Percentiles rank a stretch among this genome's conserved stretches.
phyloP scores from a whole-genome alignment of 345 rosid genomes.

The Linum trigynum region DNA sequence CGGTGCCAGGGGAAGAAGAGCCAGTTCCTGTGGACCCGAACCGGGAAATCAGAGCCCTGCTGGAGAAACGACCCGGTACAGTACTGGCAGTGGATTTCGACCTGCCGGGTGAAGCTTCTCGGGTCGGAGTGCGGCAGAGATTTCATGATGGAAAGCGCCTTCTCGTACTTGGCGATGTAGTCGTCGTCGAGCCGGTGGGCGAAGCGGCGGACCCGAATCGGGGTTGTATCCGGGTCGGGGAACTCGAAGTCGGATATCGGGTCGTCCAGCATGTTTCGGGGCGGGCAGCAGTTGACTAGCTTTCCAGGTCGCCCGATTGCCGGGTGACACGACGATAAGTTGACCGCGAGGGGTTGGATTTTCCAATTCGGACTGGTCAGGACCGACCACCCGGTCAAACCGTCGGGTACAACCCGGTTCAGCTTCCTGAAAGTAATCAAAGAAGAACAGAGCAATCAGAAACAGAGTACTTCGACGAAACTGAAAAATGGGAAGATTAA shows the following conservation, averaged over 20 bases:
- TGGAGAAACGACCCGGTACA: not conserved
- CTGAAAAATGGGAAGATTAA: too few species aligned
- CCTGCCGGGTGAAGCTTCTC: not conserved
- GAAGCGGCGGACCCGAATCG: not conserved
- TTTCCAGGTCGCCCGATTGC: not conserved
- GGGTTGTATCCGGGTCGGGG: slow-evolving; percentile 1
- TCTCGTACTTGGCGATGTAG: slow-evolving; percentile 1
- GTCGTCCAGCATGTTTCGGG: not conserved
- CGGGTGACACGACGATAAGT: not conserved
- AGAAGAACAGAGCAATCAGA: not conserved
- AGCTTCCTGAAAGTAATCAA: not conserved
- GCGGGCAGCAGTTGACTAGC: slow-evolving; percentile 2
- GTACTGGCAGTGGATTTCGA: not conserved
- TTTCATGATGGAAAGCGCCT: not conserved
- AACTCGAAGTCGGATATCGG: not conserved
- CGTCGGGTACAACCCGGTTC: not conserved
- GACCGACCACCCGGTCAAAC: not conserved
- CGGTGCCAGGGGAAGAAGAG: slow-evolving; percentile 4
- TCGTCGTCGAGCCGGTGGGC: not conserved
- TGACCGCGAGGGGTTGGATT: not conserved
- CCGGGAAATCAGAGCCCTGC: not conserved
- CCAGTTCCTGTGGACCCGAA: not conserved
- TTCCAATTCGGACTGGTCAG: not conserved
- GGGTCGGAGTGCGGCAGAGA: not conserved
- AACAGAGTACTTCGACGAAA: too few species aligned